Conservation (phyloP, 208 protist species). For the Trypanosomatidae sp. region DNA sequence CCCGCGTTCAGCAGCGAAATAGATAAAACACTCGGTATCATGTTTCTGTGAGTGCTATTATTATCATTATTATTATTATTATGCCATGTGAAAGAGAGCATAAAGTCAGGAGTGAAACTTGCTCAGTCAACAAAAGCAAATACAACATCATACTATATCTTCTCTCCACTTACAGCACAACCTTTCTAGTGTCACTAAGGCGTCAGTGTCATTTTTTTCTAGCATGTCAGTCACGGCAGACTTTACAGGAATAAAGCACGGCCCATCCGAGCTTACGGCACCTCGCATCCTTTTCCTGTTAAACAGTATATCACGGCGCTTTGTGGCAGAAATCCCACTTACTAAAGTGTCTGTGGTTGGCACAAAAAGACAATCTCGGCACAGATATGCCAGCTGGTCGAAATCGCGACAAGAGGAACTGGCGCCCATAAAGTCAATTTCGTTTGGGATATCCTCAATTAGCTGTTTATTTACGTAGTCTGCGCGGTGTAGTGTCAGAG, state of each 20-base stretch:
- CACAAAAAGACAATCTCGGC: conserved; percentile 51
- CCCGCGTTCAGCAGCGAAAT: neutral
- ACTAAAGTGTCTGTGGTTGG: conserved; percentile 11
- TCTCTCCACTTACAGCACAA: conserved; percentile 25
- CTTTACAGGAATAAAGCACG: conserved; percentile 36
- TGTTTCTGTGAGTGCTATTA: neutral
- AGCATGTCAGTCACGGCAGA: conserved; percentile 18
- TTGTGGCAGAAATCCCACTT: conserved; percentile 8
- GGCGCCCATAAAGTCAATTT: conserved; percentile 54
- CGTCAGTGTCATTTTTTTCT: conserved; percentile 14
- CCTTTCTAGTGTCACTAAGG: conserved; percentile 15
- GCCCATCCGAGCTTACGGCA: conserved; percentile 17
- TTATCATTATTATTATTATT: neutral
- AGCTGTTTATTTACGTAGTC: conserved; percentile 31
- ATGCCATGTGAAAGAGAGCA: neutral
- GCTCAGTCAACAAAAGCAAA: neutral
- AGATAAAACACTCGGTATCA: neutral
- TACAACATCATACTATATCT: neutral
- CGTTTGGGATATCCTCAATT: conserved; percentile 47
- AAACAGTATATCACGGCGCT: conserved; percentile 43
- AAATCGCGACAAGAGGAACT: conserved; percentile 73
- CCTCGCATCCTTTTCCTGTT: conserved; percentile 41
- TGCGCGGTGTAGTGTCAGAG: conserved; percentile 23
- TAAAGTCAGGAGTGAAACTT: neutral
- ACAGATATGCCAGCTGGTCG: conserved; percentile 67